A percentile compares a stretch with the other conserved stretches of the same genome.
Evolutionary conservation across 2,329 filamentous ascomycete species (phyloP).

Genomic region (Metarhizium sp.): DNA sequence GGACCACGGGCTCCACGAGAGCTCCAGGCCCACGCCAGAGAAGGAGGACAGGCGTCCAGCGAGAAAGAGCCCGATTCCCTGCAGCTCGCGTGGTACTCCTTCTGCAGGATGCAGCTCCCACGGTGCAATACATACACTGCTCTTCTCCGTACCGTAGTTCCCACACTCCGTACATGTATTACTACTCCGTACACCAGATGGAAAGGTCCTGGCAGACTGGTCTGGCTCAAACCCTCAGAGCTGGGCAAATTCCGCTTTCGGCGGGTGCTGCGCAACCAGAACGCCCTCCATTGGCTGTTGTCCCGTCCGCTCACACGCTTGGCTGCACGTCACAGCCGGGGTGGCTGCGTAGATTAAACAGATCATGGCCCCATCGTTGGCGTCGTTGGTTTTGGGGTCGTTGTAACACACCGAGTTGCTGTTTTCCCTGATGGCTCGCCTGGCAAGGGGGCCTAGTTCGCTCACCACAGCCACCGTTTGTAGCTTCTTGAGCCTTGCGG

Average conservation of each 20-base stretch:
- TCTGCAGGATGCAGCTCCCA: conserved; percentile 4
- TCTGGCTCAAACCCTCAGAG: not conserved
- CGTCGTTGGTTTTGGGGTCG: not conserved
- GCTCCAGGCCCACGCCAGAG: conserved; percentile 1
- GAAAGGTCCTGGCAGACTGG: not conserved
- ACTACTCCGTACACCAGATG: not conserved
- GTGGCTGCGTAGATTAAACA: not conserved
- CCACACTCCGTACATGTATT: too few species aligned
- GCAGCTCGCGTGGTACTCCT: conserved; percentile 13
- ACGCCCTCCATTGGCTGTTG: not conserved
- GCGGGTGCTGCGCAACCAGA: not conserved
- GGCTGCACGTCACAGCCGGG: not conserved
- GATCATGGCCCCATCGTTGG: not conserved
- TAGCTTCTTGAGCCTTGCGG: too few species aligned
- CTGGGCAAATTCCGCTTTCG: conserved; percentile 4
- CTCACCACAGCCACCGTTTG: not conserved
- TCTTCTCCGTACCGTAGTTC: not conserved
- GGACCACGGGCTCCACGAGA: not conserved
- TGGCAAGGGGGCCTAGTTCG: not conserved
- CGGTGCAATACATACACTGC: not conserved
- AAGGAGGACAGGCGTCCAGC: not conserved
- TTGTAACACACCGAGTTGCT: not conserved
- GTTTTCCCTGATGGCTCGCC: not conserved
- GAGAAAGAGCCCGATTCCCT: conserved; percentile 8
- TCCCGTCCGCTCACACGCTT: not conserved